Conservation (phyloP, 495 filamentous ascomycete species). For the Aspergillus incahuasiensis region DNA sequence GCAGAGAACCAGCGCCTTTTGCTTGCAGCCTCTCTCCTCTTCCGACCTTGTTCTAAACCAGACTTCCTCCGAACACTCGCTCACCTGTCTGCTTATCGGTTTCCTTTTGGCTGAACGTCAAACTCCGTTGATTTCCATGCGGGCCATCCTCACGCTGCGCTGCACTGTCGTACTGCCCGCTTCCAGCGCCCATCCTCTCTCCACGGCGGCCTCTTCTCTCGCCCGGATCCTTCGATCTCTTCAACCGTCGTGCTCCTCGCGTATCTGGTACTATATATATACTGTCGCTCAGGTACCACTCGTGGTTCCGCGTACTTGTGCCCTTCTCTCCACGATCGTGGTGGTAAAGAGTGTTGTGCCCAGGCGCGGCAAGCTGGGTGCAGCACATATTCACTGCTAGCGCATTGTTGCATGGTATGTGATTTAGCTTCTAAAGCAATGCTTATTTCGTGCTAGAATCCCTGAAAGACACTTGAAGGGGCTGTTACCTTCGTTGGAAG, state of each 20-base stretch:
- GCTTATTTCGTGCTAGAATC: neutral
- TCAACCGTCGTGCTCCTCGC: slow-evolving; percentile 3
- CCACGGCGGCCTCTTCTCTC: slow-evolving; percentile 17
- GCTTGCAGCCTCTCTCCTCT: slow-evolving; percentile 1
- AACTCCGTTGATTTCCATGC: slow-evolving; percentile 26
- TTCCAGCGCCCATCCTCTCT: slow-evolving; percentile 29
- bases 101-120: slow-evolving; percentile 6
- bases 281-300: neutral
- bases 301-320: neutral
- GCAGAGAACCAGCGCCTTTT: slow-evolving; percentile 7
- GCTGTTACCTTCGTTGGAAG: neutral
- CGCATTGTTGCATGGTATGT: slow-evolving; percentile 47
- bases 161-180: slow-evolving; percentile 35
- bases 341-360: slow-evolving; percentile 30
- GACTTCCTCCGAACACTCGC: slow-evolving; percentile 1
- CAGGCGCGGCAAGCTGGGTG: slow-evolving; percentile 37
- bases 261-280: neutral
- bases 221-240: slow-evolving; percentile 17
- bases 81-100: slow-evolving; percentile 1
- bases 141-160: slow-evolving; percentile 29
- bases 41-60: slow-evolving; percentile 4
- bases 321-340: slow-evolving; percentile 18
- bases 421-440: slow-evolving; percentile 23
- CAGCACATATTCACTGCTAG: slow-evolving; percentile 32
- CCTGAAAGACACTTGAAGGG: neutral